phyloP scores from a whole-genome alignment of 345 rosid species.

The Zanthoxylum bungeanum region DNA sequence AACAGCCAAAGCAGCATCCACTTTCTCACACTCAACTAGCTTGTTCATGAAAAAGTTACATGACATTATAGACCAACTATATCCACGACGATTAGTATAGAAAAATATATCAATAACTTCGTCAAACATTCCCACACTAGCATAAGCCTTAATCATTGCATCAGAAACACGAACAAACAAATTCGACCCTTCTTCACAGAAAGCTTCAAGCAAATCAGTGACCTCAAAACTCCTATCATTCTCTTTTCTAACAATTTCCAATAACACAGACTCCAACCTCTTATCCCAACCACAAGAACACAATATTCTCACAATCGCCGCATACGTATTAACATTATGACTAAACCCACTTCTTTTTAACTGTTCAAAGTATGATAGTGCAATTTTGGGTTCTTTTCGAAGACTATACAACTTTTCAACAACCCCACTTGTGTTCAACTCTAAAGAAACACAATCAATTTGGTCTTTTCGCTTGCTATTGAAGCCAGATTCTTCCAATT shows the following conservation, averaged over 20 bases:
- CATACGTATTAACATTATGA: slow-evolving; percentile 40
- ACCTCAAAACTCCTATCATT: slow-evolving; percentile 27
- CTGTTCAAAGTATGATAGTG: slow-evolving; percentile 37
- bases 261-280: slow-evolving; percentile 42
- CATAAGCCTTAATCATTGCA: slow-evolving; percentile 59
- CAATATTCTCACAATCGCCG: slow-evolving; percentile 37
- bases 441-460: slow-evolving; percentile 9
- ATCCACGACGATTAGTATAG: slow-evolving; percentile 31
- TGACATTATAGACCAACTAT: slow-evolving; percentile 30
- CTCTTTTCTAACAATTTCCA: slow-evolving; percentile 36
- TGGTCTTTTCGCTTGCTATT: slow-evolving; percentile 10
- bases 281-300: slow-evolving; percentile 33
- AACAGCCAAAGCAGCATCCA: slow-evolving; percentile 41
- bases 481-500: slow-evolving; percentile 11
- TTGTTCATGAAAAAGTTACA: slow-evolving; percentile 65
- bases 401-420: slow-evolving; percentile 28
- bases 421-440: slow-evolving; percentile 29
- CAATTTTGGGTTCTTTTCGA: slow-evolving; percentile 39
- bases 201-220: slow-evolving; percentile 37
- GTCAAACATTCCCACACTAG: slow-evolving; percentile 42
- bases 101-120: slow-evolving; percentile 50
- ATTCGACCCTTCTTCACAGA: slow-evolving; percentile 24
- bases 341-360: slow-evolving; percentile 34
- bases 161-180: slow-evolving; percentile 30
- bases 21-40: slow-evolving; percentile 38